Conservation (phyloP, 306 rosid genomes). For the Casuarina equisetifolia region DNA sequence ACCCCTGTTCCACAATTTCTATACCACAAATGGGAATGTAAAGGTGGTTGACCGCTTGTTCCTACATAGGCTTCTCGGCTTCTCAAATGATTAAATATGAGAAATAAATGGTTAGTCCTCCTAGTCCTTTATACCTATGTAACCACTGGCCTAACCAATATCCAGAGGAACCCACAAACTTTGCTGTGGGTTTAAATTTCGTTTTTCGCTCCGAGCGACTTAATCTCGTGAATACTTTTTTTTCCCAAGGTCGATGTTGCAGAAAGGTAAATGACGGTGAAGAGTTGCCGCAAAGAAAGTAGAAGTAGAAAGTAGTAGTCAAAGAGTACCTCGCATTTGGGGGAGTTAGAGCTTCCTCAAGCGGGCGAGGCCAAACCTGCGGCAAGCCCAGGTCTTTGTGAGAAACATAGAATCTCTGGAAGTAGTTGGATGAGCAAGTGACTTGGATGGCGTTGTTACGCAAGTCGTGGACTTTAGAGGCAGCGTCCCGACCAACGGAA, state of each 20-base stretch:
- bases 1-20: not conserved
- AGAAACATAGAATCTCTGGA: constrained; percentile 27
- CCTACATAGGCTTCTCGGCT: not conserved
- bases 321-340: constrained; percentile 24
- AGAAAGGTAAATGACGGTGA: too few relatives aligned
- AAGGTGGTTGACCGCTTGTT: not conserved
- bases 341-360: constrained; percentile 22
- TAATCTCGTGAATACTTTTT: too few relatives aligned
- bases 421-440: constrained; percentile 40
- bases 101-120: not conserved
- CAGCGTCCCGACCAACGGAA: constrained; percentile 39
- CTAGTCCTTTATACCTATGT: not conserved
- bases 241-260: too few relatives aligned
- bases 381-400: constrained; percentile 38
- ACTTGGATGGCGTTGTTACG: constrained; percentile 37
- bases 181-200: too few relatives aligned
- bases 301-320: not conserved
- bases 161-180: not conserved
- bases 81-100: not conserved
- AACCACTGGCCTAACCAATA: not conserved
- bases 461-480: constrained; percentile 9
- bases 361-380: constrained; percentile 36
- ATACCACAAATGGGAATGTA: not conserved
- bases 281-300: too few relatives aligned
- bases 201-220: too few relatives aligned